These are phyloP conservation scores for Fusarium haematococcum DNA, from an alignment of 2,329 filamentous ascomycete genomes.

Conservation along the genomic window DNA sequence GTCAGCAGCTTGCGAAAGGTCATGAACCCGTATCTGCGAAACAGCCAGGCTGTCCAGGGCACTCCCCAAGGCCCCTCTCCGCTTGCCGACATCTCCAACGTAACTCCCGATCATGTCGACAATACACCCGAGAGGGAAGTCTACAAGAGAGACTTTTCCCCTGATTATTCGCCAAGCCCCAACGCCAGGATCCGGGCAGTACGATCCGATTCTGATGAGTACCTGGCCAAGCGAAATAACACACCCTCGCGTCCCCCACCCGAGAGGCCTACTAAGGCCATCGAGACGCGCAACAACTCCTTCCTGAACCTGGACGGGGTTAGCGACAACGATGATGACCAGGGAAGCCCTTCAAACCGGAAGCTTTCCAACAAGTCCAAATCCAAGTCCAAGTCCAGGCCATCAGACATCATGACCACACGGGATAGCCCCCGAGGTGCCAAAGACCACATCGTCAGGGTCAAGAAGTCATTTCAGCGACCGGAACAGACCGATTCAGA, in stretches of 20 bases:
- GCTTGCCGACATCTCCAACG: conserved; percentile 41
- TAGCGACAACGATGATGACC: conserved; percentile 61
- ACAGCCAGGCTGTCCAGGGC: conserved; percentile 44
- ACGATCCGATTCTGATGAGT: conserved; percentile 56
- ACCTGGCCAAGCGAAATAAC: conserved; percentile 37
- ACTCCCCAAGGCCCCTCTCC: conserved; percentile 45
- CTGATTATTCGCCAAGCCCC: conserved; percentile 78
- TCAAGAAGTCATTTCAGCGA: conserved; percentile 40
- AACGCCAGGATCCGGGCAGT: conserved; percentile 79
- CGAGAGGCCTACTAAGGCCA: conserved; percentile 44
- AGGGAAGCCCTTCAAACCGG: conserved; percentile 21
- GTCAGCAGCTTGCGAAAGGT: conserved; percentile 85
- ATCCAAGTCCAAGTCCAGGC: conserved; percentile 18
- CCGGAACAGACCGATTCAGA: conserved; percentile 48
- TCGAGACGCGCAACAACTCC: conserved; percentile 56
- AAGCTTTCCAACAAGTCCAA: conserved; percentile 27
- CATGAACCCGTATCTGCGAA: conserved; percentile 84
- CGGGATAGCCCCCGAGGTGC: conserved; percentile 20
- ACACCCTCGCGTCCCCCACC: conserved; percentile 52
- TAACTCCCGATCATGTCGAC: conserved; percentile 31
- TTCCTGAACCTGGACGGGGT: conserved; percentile 62
- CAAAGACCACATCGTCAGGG: conserved; percentile 46
- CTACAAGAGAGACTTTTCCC: conserved; percentile 74
- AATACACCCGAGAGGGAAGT: conserved; percentile 43
- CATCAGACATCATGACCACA: conserved; percentile 3